phyloP scores from a whole-genome alignment of 1,284 basidiomycete species.

The Trichosporon ovoides region DNA sequence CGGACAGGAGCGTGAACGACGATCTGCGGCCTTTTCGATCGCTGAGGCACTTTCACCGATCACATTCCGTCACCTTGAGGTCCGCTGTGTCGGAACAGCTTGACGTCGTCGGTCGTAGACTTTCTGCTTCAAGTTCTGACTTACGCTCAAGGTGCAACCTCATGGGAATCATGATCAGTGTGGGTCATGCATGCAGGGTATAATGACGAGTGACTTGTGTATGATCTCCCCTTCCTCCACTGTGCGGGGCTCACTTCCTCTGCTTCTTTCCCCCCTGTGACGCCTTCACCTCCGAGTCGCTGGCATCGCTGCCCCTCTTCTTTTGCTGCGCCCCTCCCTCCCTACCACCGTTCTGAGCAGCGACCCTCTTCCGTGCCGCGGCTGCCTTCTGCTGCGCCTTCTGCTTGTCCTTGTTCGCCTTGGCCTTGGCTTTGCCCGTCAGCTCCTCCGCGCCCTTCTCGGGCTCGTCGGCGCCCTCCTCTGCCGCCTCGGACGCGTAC shows the following conservation, averaged over 20 bases:
- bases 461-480: slow-evolving; percentile 51
- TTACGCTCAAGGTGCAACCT: too few species aligned
- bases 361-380: background rate
- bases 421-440: background rate
- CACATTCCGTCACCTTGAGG: too few species aligned
- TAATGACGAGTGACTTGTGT: background rate
- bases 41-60: too few species aligned
- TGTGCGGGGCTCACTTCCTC: background rate
- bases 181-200: slow-evolving; percentile 5
- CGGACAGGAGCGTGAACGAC: too few species aligned
- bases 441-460: background rate
- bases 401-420: background rate
- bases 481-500: slow-evolving; percentile 57
- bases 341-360: background rate
- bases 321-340: background rate
- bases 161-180: background rate
- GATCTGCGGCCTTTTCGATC: too few species aligned
- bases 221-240: background rate
- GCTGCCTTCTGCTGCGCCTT: background rate
- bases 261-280: background rate
- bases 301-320: background rate
- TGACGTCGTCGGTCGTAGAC: too few species aligned
- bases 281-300: background rate
- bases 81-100: too few species aligned
- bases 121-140: too few species aligned